Base-by-base conservation (phyloP, 257 asterid species). In the Scutellaria minor region DNA sequence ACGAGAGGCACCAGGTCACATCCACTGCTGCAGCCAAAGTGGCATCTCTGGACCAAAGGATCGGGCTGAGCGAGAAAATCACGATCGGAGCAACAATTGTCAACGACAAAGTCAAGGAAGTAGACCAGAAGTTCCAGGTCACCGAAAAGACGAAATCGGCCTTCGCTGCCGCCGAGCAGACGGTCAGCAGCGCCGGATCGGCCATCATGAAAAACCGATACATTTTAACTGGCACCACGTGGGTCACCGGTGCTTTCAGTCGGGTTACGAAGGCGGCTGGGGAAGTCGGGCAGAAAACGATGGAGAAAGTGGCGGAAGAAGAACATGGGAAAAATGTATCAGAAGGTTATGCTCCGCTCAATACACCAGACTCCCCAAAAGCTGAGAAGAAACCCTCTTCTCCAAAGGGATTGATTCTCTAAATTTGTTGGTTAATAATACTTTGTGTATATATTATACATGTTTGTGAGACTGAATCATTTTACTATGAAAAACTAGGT, bases 221-320 rank as follows among this genome's bases (percentile, higher is more conserved):
- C 68, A 27, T 85, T 24, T 53, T 88, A 62, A 88, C 90, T 12
- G 95, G 91, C 8, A 77, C 89, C 1, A 47, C 91, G 7, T 88
- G 95, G 95, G 86, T 86, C 31, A 81, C 91, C 13, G 95, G 90
- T 12, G 90, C 91, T 74, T 83, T 83, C 70, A 84, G 70, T 68
- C 68, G 77, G 80, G 95, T 86, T 42, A 71, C 80, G 14, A 85
- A 83, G 75, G 85, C 88, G 57, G 90, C 90, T 9, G 93, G 77
- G 37, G 94, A 85, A 67, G 88, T 85, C 46, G 85, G 89, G 68
- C 91, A 84, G 86, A 88, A 82, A 78, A 79, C 94, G 6, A 65
- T 75, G 84, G 90, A 82, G 64, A 85, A 87, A 72, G 75, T 85
- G 72, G 79, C 81, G 18, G 87, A 83, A 77, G 93, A 82, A 75